Evolutionary conservation across 257 asterid genomes (phyloP), one percentile per base, ranked within the genome.

Genomic region (Fraxinus cuspidata): DNA sequence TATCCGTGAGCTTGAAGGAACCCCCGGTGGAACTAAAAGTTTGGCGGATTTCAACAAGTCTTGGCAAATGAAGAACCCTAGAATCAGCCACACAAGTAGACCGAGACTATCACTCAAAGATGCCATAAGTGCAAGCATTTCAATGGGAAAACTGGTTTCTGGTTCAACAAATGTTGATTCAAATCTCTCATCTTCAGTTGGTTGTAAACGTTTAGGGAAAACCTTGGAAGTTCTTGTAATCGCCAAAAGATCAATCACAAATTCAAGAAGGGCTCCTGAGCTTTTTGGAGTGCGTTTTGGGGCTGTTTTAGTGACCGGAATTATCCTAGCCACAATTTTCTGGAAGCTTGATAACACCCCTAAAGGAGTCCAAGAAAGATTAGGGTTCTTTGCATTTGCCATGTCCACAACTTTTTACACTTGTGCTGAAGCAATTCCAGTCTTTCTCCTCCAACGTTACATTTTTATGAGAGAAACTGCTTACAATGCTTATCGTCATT

Each of bases 321-420:
- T 79, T 31, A 89, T 89, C 27, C 84, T 89, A 0, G 91, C 94
- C 31, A 89, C 94, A 0, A 83, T 89, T 9, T 89, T 84, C 86
- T 74, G 86, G 85, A 67, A 37, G 35, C 83, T 89, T 8, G 94
- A 89, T 49, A 65, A 89, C 28, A 66, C 88, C 0, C 89, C 87
- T 0, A 89, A 78, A 75, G 88, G 92, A 2, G 72, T 87, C 8
- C 89, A 84, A 35, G 94, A 89, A 42, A 31, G 94, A 18, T 23
- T 89, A 29, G 92, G 94, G 2, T 89, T 89, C 71, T 86, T 89
- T 70, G 86, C 92, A 35, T 89, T 87, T 13, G 92, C 94, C 5
- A 86, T 89, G 92, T 89, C 94, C 31, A 86, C 90, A 0, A 87
- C 88, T 0, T 89, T 87, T 88, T 89, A 87, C 90, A 89, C 90